phyloP scores from a whole-genome alignment of 108 stramenopile species.

The Nitzschia sp. region DNA sequence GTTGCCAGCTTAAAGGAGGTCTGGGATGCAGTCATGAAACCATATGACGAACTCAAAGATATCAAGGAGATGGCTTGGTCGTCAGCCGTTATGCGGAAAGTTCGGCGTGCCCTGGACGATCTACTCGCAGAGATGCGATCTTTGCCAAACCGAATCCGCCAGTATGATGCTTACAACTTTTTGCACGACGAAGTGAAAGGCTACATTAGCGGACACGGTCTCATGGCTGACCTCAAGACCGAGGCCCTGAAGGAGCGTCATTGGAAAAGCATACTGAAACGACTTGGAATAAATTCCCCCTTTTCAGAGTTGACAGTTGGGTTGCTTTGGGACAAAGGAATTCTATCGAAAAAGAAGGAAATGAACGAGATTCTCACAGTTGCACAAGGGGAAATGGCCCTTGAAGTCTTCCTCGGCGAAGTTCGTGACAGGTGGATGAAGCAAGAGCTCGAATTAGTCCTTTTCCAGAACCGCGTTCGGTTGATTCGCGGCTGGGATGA shows the following conservation, averaged over 20 bases:
- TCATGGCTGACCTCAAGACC: conserved; percentile 89
- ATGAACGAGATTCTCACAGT: conserved; percentile 85
- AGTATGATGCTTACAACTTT: conserved; percentile 93
- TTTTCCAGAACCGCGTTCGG: conserved; percentile 93
- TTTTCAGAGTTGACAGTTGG: conserved; percentile 91
- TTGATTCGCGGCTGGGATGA: conserved; percentile 96
- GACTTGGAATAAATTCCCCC: conserved; percentile 68
- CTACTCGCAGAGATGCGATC: conserved; percentile 88
- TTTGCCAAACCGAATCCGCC: conserved; percentile 91
- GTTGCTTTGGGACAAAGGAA: conserved; percentile 90
- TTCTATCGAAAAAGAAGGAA: conserved; percentile 81
- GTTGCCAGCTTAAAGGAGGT: conserved; percentile 87
- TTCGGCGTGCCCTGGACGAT: conserved; percentile 86
- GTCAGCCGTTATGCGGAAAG: conserved; percentile 78
- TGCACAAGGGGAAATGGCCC: conserved; percentile 98
- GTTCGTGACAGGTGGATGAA: conserved; percentile 97
- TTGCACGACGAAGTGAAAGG: conserved; percentile 79
- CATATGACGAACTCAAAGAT: conserved; percentile 58
- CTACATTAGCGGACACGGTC: conserved; percentile 64
- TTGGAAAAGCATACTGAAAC: conserved; percentile 89
- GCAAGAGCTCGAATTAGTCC: conserved; percentile 89
- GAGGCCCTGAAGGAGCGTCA: conserved; percentile 97
- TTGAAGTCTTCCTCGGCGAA: conserved; percentile 93
- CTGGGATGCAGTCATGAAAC: conserved; percentile 83
- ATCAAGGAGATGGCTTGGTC: conserved; percentile 90